These are phyloP conservation scores for Garcia nutans DNA, from an alignment of 345 rosid species.

Conservation along the genomic window DNA sequence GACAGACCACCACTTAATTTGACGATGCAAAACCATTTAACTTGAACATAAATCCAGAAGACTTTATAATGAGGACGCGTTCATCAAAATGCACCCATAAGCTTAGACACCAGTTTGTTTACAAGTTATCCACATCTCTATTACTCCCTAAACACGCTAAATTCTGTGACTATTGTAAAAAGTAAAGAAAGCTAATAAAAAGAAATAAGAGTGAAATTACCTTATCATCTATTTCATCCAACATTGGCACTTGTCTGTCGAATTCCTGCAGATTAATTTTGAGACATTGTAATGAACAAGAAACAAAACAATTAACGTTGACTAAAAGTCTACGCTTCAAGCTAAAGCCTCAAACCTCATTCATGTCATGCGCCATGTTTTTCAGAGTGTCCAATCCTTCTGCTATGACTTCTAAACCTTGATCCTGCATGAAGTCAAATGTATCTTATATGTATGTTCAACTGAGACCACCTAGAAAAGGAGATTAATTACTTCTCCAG, in stretches of 20 bases:
- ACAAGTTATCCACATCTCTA: background rate
- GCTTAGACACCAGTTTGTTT: background rate
- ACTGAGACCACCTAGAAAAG: background rate
- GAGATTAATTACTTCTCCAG: background rate
- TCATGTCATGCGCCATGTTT: constrained; percentile 31
- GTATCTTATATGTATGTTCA: background rate
- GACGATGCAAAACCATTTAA: background rate
- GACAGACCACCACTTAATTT: constrained; percentile 4
- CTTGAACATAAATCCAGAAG: background rate
- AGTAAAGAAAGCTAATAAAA: background rate
- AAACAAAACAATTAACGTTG: background rate
- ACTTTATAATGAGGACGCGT: background rate
- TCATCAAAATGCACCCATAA: background rate
- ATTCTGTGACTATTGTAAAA: background rate
- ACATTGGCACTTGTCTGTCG: constrained; percentile 31
- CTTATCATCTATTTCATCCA: constrained; percentile 39
- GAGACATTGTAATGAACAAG: background rate
- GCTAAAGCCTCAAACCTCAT: constrained; percentile 27
- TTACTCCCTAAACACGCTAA: background rate
- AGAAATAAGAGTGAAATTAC: constrained; percentile 9
- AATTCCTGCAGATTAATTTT: constrained; percentile 23
- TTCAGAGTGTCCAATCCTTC: constrained; percentile 36
- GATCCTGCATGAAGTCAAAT: constrained; percentile 25
- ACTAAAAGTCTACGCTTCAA: background rate
- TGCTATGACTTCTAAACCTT: constrained; percentile 35